Evolutionary conservation across 2,329 filamentous ascomycete genomes (phyloP).

Genomic region (Immersiporthe knoxdaviesiana): DNA sequence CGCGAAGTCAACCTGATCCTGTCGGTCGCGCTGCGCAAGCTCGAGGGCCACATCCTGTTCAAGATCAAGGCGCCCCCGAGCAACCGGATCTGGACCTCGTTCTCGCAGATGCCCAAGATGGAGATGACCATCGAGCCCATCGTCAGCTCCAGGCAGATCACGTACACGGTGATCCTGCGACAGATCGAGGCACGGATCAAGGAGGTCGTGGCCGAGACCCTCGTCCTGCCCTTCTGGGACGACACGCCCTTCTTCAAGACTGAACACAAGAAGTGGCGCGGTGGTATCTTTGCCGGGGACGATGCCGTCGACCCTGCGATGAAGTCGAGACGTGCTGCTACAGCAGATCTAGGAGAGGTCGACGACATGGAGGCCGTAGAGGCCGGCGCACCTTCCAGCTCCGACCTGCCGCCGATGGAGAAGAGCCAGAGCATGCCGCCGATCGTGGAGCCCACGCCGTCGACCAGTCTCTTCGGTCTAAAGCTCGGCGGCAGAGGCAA

Average conservation of each 20-base stretch:
- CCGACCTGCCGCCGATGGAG: constrained; percentile 53
- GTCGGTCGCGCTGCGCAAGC: constrained; percentile 79
- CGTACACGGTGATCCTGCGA: constrained; percentile 86
- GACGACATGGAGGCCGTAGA: constrained; percentile 52
- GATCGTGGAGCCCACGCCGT: constrained; percentile 43
- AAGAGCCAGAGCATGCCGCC: constrained; percentile 60
- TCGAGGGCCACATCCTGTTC: constrained; percentile 83
- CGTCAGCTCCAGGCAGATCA: constrained; percentile 93
- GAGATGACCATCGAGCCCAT: constrained; percentile 95
- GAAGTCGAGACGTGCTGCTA: constrained; percentile 43
- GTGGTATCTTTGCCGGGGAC: constrained; percentile 75
- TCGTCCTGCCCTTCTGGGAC: constrained; percentile 95
- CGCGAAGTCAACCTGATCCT: constrained; percentile 88
- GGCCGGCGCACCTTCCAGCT: constrained; percentile 40
- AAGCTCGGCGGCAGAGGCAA: constrained; percentile 47
- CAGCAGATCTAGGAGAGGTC: constrained; percentile 50
- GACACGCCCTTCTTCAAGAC: constrained; percentile 91
- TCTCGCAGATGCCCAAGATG: constrained; percentile 91
- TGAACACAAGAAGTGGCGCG: constrained; percentile 74
- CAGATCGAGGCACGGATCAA: constrained; percentile 95
- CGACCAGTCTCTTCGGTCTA: constrained; percentile 54
- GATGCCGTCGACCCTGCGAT: constrained; percentile 46
- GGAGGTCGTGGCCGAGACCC: constrained; percentile 87
- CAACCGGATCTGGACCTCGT: constrained; percentile 95
- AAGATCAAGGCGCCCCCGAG: constrained; percentile 94